Percentiles rank a stretch among this genome's conserved stretches.
These are phyloP conservation scores for Lachancea sp. DNA, from an alignment of 805 yeast species.

Conservation along the genomic window DNA sequence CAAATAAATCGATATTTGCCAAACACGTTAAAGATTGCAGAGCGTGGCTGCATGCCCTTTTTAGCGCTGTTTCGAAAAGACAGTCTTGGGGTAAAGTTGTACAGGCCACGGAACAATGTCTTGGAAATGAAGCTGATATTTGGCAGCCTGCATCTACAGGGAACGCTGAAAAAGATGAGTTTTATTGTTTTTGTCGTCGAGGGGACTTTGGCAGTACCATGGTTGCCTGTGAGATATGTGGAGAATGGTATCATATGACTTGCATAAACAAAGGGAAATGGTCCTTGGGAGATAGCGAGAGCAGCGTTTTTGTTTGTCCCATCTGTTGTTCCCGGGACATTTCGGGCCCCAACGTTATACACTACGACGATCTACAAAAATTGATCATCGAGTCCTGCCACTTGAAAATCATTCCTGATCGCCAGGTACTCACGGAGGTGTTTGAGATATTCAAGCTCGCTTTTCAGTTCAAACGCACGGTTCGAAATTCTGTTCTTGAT, in stretches of 20 bases:
- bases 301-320: conserved; percentile 46
- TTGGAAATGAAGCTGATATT: conserved; percentile 34
- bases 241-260: conserved; percentile 63
- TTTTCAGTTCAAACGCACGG: conserved; percentile 13
- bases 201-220: conserved; percentile 50
- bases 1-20: conserved; percentile 15
- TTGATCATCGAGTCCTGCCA: conserved; percentile 16
- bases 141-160: conserved; percentile 16
- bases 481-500: conserved; percentile 10
- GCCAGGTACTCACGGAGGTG: conserved; percentile 9
- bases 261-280: conserved; percentile 44
- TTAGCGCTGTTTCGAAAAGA: conserved; percentile 3
- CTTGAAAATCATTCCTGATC: conserved; percentile 19
- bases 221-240: conserved; percentile 65
- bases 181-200: conserved; percentile 57
- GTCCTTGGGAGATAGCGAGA: conserved; percentile 27
- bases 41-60: conserved; percentile 8
- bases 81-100: conserved; percentile 2
- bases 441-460: conserved; percentile 13
- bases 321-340: conserved; percentile 35
- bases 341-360: conserved; percentile 15
- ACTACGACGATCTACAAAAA: conserved; percentile 16
- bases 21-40: conserved; percentile 7
- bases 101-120: conserved; percentile 10
- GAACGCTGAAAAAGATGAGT: conserved; percentile 23